Percentiles rank a stretch among this genome's conserved stretches.
Evolutionary conservation across 371 early-diverging fungal genomes (phyloP).

Genomic region (Zychaea mexicana): DNA sequence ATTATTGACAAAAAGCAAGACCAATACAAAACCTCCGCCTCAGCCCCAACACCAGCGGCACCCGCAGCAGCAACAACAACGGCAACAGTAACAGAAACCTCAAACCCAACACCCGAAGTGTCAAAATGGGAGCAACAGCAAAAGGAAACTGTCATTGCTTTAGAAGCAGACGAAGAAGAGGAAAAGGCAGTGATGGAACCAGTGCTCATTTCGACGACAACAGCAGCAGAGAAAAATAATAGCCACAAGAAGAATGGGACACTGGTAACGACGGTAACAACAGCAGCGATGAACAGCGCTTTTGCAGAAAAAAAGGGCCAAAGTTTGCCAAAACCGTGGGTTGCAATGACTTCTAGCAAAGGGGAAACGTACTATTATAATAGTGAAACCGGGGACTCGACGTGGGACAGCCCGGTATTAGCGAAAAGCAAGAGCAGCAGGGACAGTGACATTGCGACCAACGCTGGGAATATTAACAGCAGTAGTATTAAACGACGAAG

Average conservation of each 20-base stretch:
- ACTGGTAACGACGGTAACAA: no score
- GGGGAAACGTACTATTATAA: constrained; percentile 19
- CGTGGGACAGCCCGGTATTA: constrained; percentile 13
- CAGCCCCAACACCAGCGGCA: not conserved
- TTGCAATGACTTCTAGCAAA: constrained; percentile 11
- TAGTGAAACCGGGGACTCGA: constrained; percentile 9
- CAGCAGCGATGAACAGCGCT: not conserved
- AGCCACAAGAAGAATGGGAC: no score
- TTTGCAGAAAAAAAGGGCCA: not conserved
- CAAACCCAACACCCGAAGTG: not conserved
- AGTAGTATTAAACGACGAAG: not conserved
- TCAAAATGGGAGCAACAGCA: not conserved
- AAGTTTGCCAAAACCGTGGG: constrained; percentile 16
- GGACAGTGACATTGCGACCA: not conserved
- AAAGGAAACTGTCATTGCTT: constrained; percentile 16
- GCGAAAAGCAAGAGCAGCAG: not conserved
- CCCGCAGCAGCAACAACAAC: not conserved
- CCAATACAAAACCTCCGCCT: not conserved
- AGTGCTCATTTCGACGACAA: not conserved
- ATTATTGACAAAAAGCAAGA: not conserved
- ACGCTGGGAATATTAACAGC: not conserved
- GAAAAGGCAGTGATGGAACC: constrained; percentile 14
- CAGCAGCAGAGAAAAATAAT: not conserved
- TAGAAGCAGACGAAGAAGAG: constrained; percentile 22
- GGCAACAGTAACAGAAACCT: not conserved